Conservation (phyloP, 805 yeast genomes). For the Teunomyces panamensis region DNA sequence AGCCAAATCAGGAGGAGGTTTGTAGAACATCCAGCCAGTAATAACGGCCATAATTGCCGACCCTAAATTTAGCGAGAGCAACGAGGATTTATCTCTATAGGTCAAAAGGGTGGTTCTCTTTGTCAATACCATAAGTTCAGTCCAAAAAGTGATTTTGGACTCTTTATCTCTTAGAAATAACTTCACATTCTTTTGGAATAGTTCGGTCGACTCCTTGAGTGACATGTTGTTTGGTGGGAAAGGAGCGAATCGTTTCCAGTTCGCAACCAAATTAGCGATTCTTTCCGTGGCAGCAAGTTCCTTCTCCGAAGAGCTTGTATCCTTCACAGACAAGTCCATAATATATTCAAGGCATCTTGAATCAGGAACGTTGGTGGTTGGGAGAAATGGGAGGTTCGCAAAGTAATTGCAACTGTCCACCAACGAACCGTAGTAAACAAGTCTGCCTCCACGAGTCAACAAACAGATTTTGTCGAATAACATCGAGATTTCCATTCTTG, state of each 20-base stretch:
- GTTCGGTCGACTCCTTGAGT: slow-evolving; percentile 12
- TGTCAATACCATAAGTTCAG: slow-evolving; percentile 32
- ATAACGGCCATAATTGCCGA: slow-evolving; percentile 51
- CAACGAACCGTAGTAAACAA: slow-evolving; percentile 44
- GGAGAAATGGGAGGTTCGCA: slow-evolving; percentile 16
- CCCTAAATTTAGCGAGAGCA: slow-evolving; percentile 37
- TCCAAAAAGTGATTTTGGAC: slow-evolving; percentile 23
- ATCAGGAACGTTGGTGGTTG: not conserved
- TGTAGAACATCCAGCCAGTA: slow-evolving; percentile 76
- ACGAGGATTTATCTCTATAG: slow-evolving; percentile 31
- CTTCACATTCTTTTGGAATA: slow-evolving; percentile 15
- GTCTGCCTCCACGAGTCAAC: slow-evolving; percentile 56
- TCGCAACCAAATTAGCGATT: slow-evolving; percentile 22
- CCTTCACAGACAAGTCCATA: slow-evolving; percentile 37
- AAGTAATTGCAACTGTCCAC: slow-evolving; percentile 51
- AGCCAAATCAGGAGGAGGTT: slow-evolving; percentile 55
- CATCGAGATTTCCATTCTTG: slow-evolving; percentile 70
- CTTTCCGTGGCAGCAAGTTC: slow-evolving; percentile 23
- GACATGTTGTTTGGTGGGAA: slow-evolving; percentile 3
- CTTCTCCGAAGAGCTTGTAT: slow-evolving; percentile 22
- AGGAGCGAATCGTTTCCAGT: slow-evolving; percentile 21
- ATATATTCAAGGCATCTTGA: slow-evolving; percentile 29
- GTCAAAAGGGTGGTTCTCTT: slow-evolving; percentile 32
- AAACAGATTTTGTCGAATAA: slow-evolving; percentile 67
- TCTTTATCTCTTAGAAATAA: slow-evolving; percentile 14